Percentiles rank a stretch among this genome's conserved stretches.
phyloP scores from a whole-genome alignment of 2,329 filamentous ascomycete genomes.

The Fusarium annulatum region DNA sequence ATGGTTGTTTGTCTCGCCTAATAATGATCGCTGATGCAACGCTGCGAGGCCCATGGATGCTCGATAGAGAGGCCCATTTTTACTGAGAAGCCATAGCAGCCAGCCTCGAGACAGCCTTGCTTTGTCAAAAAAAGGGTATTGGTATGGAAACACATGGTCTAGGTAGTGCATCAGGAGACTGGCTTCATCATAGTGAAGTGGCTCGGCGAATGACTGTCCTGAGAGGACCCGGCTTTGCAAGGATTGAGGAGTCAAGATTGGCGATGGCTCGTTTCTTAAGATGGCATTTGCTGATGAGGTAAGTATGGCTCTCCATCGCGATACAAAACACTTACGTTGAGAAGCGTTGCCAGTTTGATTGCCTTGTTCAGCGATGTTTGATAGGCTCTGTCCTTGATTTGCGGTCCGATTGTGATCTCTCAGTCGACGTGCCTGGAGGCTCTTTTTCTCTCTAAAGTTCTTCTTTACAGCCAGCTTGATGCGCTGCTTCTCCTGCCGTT shows the following conservation, averaged over 20 bases:
- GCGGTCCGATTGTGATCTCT: neutral
- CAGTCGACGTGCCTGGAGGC: neutral
- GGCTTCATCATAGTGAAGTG: neutral
- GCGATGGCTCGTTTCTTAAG: fast-evolving
- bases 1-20: neutral
- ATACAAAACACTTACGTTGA: fast-evolving
- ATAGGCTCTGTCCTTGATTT: fast-evolving
- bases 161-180: neutral
- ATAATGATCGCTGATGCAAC: neutral
- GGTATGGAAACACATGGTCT: neutral
- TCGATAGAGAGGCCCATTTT: neutral
- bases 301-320: neutral
- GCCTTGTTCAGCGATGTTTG: fast-evolving
- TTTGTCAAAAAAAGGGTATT: neutral
- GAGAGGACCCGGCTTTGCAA: neutral
- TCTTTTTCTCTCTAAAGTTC: neutral
- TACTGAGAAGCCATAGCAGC: neutral
- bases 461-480: neutral
- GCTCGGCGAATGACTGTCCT: neutral
- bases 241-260: neutral
- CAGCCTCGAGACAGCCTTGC: neutral
- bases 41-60: neutral
- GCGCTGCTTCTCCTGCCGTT: neutral
- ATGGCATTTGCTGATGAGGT: neutral
- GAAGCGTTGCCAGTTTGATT: fast-evolving